phyloP scores from a whole-genome alignment of 129 eudicot species.

The Smallanthus sonchifolius region DNA sequence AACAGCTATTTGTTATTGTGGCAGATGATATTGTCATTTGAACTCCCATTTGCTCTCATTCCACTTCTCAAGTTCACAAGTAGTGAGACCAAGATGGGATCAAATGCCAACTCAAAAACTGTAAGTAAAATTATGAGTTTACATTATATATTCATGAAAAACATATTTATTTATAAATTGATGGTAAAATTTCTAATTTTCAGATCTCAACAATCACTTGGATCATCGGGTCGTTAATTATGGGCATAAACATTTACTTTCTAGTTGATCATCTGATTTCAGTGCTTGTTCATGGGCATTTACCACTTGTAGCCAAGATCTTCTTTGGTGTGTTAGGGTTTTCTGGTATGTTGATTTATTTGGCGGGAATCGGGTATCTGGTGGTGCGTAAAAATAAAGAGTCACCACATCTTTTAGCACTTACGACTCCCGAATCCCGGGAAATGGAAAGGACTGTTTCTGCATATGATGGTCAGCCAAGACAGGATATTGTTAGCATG shows the following conservation, averaged over 20 bases:
- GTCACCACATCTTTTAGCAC: slow-evolving; percentile 59
- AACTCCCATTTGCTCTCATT: slow-evolving; percentile 95
- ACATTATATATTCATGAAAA: not conserved
- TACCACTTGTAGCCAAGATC: slow-evolving; percentile 41
- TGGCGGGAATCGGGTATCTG: slow-evolving; percentile 70
- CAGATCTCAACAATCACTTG: slow-evolving; percentile 86
- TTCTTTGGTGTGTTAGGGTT: slow-evolving; percentile 69
- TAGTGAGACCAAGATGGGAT: slow-evolving; percentile 91
- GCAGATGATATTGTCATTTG: slow-evolving; percentile 98
- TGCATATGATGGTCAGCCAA: slow-evolving; percentile 40
- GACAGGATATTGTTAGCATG: slow-evolving; percentile 83
- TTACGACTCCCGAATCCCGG: slow-evolving; percentile 50
- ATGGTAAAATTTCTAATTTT: not conserved
- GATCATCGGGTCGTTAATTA: slow-evolving; percentile 77
- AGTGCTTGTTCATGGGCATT: slow-evolving; percentile 57
- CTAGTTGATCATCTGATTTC: slow-evolving; percentile 55
- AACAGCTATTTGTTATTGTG: slow-evolving; percentile 13
- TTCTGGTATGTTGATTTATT: slow-evolving; percentile 64
- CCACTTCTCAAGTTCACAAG: slow-evolving; percentile 99
- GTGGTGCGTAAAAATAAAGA: slow-evolving; percentile 71
- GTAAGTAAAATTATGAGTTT: slow-evolving; percentile 33
- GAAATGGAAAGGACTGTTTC: slow-evolving; percentile 28
- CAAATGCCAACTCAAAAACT: slow-evolving; percentile 60
- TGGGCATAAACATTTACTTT: slow-evolving; percentile 89
- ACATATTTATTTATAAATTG: not conserved